Conservation (phyloP, 768 basidiomycete genomes). For the Boletus coccyginus region DNA sequence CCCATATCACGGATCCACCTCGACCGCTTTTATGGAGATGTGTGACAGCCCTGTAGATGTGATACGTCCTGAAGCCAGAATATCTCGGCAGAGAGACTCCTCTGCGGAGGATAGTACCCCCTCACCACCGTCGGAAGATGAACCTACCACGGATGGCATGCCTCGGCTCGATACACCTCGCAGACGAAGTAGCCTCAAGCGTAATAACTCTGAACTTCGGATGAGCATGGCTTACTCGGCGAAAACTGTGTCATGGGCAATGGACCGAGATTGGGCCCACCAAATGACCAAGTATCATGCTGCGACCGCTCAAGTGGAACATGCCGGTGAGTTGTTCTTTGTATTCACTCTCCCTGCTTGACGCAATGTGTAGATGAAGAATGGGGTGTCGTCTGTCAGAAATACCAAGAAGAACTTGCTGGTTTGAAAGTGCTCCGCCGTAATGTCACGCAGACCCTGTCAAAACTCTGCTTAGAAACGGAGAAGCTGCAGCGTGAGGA, state of each 20-base stretch:
- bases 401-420: slow-evolving; percentile 61
- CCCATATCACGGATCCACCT: slow-evolving; percentile 41
- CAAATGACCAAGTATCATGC: slow-evolving; percentile 51
- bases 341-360: neutral
- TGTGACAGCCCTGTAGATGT: slow-evolving; percentile 33
- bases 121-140: slow-evolving; percentile 33
- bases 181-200: slow-evolving; percentile 64
- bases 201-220: slow-evolving; percentile 44
- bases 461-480: slow-evolving; percentile 37
- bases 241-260: slow-evolving; percentile 77
- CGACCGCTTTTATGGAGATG: slow-evolving; percentile 29
- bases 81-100: slow-evolving; percentile 13
- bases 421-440: slow-evolving; percentile 55
- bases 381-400: slow-evolving; percentile 54
- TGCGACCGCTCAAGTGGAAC: slow-evolving; percentile 40
- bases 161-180: slow-evolving; percentile 38
- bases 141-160: slow-evolving; percentile 29
- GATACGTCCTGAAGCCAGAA: slow-evolving; percentile 9
- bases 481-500: slow-evolving; percentile 43
- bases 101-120: slow-evolving; percentile 21
- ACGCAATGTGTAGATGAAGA: slow-evolving; percentile 44
- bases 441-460: slow-evolving; percentile 45
- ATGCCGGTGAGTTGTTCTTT: slow-evolving; percentile 31
- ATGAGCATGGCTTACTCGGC: slow-evolving; percentile 48
- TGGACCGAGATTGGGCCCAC: slow-evolving; percentile 57